Evolutionary conservation across 2,329 filamentous ascomycete genomes (phyloP).

Genomic region (Exophiala sp.): DNA sequence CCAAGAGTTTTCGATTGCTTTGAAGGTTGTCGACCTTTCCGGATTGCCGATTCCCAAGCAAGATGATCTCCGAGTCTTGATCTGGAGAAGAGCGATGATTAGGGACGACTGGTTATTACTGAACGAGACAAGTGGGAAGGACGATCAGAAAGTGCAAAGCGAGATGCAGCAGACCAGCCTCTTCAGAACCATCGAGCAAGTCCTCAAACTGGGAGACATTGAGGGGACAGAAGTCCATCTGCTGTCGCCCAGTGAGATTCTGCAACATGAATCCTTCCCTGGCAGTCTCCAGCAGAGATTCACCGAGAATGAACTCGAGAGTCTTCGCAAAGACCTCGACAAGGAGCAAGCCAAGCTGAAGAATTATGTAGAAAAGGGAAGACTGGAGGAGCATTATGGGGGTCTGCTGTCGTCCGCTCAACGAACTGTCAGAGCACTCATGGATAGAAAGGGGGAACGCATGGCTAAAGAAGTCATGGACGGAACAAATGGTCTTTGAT

Average conservation of each 20-base stretch:
- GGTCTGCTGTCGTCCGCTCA: slow-evolving; percentile 25
- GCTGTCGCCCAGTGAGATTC: slow-evolving; percentile 18
- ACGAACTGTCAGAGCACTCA: slow-evolving; percentile 13
- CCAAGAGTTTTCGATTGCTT: slow-evolving; percentile 67
- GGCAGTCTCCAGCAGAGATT: slow-evolving; percentile 16
- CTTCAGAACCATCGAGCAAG: slow-evolving; percentile 18
- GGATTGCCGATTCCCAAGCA: slow-evolving; percentile 8
- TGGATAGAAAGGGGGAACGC: slow-evolving; percentile 19
- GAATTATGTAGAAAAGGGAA: slow-evolving; percentile 31
- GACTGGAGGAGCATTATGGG: slow-evolving; percentile 26
- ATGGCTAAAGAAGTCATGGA: slow-evolving; percentile 12
- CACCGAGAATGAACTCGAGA: slow-evolving; percentile 19
- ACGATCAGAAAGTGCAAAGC: slow-evolving; percentile 46
- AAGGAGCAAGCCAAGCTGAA: slow-evolving; percentile 36
- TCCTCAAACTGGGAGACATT: slow-evolving; percentile 12
- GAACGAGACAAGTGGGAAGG: slow-evolving; percentile 69
- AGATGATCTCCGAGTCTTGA: slow-evolving; percentile 53
- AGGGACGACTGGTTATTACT: slow-evolving; percentile 77
- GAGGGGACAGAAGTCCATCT: slow-evolving; percentile 13
- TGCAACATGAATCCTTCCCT: slow-evolving; percentile 17
- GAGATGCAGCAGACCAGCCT: slow-evolving; percentile 21
- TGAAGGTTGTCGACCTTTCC: slow-evolving; percentile 54
- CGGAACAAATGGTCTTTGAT: not conserved
- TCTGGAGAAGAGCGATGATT: slow-evolving; percentile 83
- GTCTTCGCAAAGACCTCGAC: slow-evolving; percentile 26